Percentiles rank a stretch among this genome's conserved stretches.
These are phyloP conservation scores for Rhododendron kiyosumense DNA, from an alignment of 148 eudicot genomes.

Conservation along the genomic window DNA sequence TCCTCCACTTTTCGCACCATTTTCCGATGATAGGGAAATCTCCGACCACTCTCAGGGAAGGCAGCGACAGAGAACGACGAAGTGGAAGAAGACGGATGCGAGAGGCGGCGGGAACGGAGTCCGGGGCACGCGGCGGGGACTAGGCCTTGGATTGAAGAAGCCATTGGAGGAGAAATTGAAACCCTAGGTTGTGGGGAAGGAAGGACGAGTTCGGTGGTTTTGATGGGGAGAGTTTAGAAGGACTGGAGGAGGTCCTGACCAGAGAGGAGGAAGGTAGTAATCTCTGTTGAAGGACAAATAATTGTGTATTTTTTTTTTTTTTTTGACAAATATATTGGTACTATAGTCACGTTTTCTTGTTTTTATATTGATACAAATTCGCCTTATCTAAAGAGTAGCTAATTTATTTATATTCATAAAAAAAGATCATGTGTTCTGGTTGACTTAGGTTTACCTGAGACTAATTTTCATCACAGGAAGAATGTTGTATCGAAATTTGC, in stretches of 20 bases:
- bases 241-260: neutral
- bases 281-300: neutral
- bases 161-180: conserved; percentile 18
- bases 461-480: no score
- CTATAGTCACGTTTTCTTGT: no score
- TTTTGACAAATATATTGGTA: no score
- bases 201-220: neutral
- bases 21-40: neutral
- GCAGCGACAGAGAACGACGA: neutral
- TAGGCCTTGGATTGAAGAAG: conserved; percentile 21
- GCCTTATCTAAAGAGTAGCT: no score
- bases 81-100: neutral
- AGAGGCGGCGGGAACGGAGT: conserved; percentile 1
- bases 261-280: neutral
- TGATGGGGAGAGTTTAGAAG: neutral
- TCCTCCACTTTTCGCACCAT: conserved; percentile 16
- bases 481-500: no score
- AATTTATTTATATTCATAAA: no score
- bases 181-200: neutral
- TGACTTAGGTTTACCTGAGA: no score
- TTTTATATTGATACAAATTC: no score
- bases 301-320: no score
- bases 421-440: no score
- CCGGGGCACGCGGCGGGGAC: conserved; percentile 15
- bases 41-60: conserved; percentile 11